These are phyloP conservation scores for Penicillium tannophilum DNA, from an alignment of 495 filamentous ascomycete genomes.

Conservation along the genomic window DNA sequence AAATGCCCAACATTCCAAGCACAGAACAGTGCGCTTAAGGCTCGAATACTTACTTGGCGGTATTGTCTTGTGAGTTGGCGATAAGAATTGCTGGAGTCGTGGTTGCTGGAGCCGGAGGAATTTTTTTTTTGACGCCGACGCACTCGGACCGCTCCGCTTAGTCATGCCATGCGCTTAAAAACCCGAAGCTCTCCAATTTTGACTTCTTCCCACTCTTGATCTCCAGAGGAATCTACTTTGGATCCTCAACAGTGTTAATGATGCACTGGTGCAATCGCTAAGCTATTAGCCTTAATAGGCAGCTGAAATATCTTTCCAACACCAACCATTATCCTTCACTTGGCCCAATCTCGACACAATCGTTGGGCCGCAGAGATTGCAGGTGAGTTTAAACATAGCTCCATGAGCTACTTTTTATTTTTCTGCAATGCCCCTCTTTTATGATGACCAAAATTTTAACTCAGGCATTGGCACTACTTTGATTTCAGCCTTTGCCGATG, in stretches of 20 bases:
- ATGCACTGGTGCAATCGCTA: constrained; percentile 15
- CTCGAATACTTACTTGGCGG: constrained; percentile 35
- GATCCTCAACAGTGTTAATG: constrained; percentile 14
- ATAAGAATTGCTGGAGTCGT: constrained; percentile 15
- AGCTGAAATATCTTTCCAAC: constrained; percentile 2
- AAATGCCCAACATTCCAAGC: neutral
- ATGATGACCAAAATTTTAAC: constrained; percentile 49
- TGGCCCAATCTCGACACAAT: constrained; percentile 2
- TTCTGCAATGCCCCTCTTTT: constrained; percentile 24
- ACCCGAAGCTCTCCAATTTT: constrained; percentile 25
- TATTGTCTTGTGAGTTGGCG: constrained; percentile 12
- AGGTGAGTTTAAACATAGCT: constrained; percentile 22
- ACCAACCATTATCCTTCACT: neutral
- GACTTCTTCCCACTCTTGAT: constrained; percentile 20
- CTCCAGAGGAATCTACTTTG: constrained; percentile 9
- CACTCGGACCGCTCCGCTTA: constrained; percentile 32
- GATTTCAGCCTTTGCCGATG: constrained; percentile 79
- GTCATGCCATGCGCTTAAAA: constrained; percentile 39
- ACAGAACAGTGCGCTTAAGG: neutral
- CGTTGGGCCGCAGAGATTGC: constrained; percentile 7
- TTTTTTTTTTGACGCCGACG: constrained; percentile 40
- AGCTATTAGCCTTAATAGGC: constrained; percentile 4
- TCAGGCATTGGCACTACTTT: constrained; percentile 61
- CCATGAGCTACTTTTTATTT: constrained; percentile 4
- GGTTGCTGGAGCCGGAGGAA: constrained; percentile 24